Base-by-base conservation (phyloP, 108 stramenopile species). In the Aurantiochytrium sp. region DNA sequence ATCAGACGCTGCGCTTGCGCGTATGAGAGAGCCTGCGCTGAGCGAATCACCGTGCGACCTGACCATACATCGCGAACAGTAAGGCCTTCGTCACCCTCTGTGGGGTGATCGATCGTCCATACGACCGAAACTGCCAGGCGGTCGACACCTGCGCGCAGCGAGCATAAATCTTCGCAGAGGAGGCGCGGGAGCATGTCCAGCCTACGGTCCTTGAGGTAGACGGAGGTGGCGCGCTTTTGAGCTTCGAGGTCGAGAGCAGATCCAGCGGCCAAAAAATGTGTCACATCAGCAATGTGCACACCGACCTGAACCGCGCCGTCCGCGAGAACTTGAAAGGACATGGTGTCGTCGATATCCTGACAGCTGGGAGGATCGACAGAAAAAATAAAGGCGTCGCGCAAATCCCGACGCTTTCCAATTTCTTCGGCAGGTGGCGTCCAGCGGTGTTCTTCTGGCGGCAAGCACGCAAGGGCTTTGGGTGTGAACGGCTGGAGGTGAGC, bases 361-460 rank as follows among this genome's bases (percentile, higher is more conserved):
- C 99, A 99, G 25, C 98, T 98, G 5, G 99, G 99, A 5, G 99
- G 99, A 93, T 99, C 99, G 88, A 99, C 97, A 59, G 97, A 97
- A 43, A 97, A 92, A 25, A 98, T 95, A 0, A 97, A 97, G 21
- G 98, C 58, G 83, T 96, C 94, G 0, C 98, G 95, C 44, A 98
- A 91, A 92, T 98, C 98, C 14, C 76, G 43, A 44, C 97, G 90
- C 12, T 95, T 96, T 14, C 93, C 93, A n/a, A 90, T 93, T 47
- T 94, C 90, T 44, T 96, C 96, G 3, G 59, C 25, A 14, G 28
- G 58, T 14, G 35, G 58, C 44, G 21, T 16, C 58, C 59, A 60
- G 18, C 19, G 43, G 35, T 10, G 18, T 44, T 29, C 19, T 5
- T 58, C 59, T 5, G 42, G 44, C 28, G 88, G 59, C 18, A 88